Base-by-base conservation (phyloP, 306 rosid species). In the Nissolia schottii region DNA sequence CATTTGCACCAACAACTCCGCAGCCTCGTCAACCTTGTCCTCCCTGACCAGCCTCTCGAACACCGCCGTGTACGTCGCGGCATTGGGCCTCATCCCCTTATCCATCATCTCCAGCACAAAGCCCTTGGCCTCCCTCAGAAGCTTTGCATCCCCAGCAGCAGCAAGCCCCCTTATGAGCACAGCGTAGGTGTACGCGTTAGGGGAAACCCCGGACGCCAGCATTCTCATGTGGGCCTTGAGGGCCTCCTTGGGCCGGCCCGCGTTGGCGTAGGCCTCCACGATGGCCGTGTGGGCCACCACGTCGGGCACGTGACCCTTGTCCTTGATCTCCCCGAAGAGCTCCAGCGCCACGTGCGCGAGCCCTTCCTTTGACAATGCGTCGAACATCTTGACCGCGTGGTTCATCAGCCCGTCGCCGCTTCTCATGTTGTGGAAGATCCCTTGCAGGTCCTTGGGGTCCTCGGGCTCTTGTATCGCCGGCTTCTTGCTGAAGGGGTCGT, bases 351-450 rank as follows among this genome's bases (percentile, higher is more conserved):
- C 91, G 45, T 92, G 91, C 65, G 96, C 87, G 18, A 84, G 79
- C 12, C 96, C 96, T 27, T 88, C 89, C 43, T 87, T 84, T 29
- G 96, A 90, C 96, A 93, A 87, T 45, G 71, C 92, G 89, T 88
- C 97, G 90, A 93, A 88, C 97, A 90, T 90, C 89, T 90, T 88
- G n/a, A 80, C 88, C 22, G 96, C 96, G 55, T 84, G 83, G 64
- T 80, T 87, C 19, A 81, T 60, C 25, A 93, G 38, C 11, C 96
- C 96, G 0, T 93, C 89, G 22, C 78, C 82, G 22, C 23, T 67
- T 18, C 87, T 62, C 90, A 87, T 85, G 34, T 85, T 68, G 79
- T 87, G 91, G 64, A 93, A 93, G 3, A 88, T 81, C 71, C 85
- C 81, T 25, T 88, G 96, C 68, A 93, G 67, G 79, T 93, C 81